Base-by-base conservation (phyloP, 495 filamentous ascomycete genomes). In the Neurospora sp. region DNA sequence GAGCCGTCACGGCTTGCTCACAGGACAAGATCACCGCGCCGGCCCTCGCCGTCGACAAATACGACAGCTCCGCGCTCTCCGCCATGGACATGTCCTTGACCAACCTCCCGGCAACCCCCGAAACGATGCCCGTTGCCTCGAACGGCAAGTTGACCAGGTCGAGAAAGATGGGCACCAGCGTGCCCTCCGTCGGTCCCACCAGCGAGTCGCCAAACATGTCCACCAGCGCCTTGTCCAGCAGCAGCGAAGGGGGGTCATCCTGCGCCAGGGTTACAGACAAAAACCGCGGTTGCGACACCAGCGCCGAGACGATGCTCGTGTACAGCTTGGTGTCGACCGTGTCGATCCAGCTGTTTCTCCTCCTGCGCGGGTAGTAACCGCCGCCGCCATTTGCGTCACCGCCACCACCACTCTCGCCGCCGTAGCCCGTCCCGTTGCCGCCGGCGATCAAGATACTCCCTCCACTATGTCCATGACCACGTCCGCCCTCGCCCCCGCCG, bases 61-160 rank as follows among this genome's bases (percentile, higher is more conserved):
- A 99, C 73, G 90, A 93, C 84, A 99, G 90, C 82, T 97, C 95
- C n/a, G 94, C 87, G 28, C 87, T 86, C n/a, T 84, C 84, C 17
- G 77, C 71, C 76, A 85, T 86, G 24, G 75, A 71, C 84, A 88
- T 84, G 73, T 87, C 86, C 72, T 81, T 88, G 2, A 93, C 92
- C 48, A 97, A 85, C 74, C 88, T 88, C 17, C 93, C 92, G 1
- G 94, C 94, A 24, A 98, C 92, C 9, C 94, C 94, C 76, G 93
- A 97, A 42, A 98, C 93, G 71, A 98, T 97, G 40, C 96, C 96
- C 2, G 94, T 97, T 5, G 93, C 94, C 81, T 97, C 94, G 31
- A 94, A 86, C 1, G 94, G 93, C 4, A 98, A 85, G 38, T 90
- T 89, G 28, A 88, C 88, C 70, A 99, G 85, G 76, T 98, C 94